Evolutionary conservation across 345 rosid species (phyloP), one percentile per base, ranked within the genome.

Genomic region (Eucalyptus sp.): DNA sequence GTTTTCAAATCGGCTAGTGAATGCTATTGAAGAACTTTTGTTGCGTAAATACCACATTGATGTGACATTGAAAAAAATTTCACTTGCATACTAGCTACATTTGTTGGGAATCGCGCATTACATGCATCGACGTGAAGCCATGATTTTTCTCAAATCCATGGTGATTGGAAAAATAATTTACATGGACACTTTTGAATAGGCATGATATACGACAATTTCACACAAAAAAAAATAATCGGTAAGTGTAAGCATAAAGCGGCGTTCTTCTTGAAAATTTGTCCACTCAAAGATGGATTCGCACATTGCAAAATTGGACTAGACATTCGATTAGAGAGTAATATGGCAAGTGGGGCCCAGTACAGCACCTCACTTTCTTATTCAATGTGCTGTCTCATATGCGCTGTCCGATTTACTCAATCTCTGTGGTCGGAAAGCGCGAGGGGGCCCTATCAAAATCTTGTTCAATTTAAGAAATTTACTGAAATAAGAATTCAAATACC

Each of bases 1-100:
- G 2, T 17, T 68, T 50, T 2, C 7, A 50, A 16, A 16, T 2
- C 1, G 0, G 17, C 33, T 7, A 13, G 4, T 29, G 33, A 62
- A 62, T 62, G 3, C 25, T 68, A 33, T 2, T 9, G 44, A 5
- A 68, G 25, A 68, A 17, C 11, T 16, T 16, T 33, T 10, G 2
- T 17, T 33, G 22, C 44, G 2, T 37, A 68, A 68, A 33, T 37
- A 50, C 20, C 20, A 50, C 3, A 2, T 15, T 50, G 54, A 50
- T 50, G 20, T 50, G 52, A 50, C 52, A 50, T 50, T 16, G 20
- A 50, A 2, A 50, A 50, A 15, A 6, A 16, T 16, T 50, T 50
- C 20, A 50, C 8, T 15, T 50, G 7, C 54, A 50, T 50, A 16
- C 7, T 1, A 50, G 17, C 17, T 50, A 50, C 15, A 50, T 50